phyloP scores from a whole-genome alignment of 2,329 filamentous ascomycete genomes.

The Thielaviopsis ethacetica region DNA sequence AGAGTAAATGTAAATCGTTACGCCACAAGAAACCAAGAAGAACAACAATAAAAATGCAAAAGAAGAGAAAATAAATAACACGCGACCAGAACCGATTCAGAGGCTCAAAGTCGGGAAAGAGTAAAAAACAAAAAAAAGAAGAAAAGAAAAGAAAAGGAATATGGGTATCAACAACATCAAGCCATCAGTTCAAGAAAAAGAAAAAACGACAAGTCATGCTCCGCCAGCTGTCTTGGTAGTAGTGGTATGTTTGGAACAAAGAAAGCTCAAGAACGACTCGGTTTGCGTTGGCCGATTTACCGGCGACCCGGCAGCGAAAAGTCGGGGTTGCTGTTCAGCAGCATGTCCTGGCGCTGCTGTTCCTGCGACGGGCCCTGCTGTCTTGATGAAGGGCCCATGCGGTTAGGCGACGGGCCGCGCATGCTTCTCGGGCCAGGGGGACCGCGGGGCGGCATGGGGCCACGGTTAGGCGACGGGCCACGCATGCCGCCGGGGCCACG shows the following conservation, averaged over 20 bases:
- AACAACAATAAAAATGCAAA: not conserved
- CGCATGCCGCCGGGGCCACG: not conserved
- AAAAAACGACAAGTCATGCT: not conserved
- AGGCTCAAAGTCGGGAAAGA: not conserved
- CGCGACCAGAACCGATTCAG: not conserved
- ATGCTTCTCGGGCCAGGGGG: not conserved
- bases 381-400: not conserved
- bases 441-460: not conserved
- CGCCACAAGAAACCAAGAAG: not conserved
- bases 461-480: not conserved
- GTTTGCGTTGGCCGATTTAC: not conserved
- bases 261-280: no score
- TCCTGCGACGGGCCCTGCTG: conserved; percentile 20
- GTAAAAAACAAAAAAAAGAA: not conserved
- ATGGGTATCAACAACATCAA: not conserved
- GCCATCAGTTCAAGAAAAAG: not conserved
- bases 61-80: not conserved
- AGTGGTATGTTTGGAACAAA: no score
- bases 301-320: conserved; percentile 48
- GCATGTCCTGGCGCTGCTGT: conserved; percentile 49
- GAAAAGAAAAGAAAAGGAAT: not conserved
- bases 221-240: not conserved
- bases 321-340: conserved; percentile 70
- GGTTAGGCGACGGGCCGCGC: not conserved
- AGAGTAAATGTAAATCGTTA: not conserved